Evolutionary conservation across 768 basidiomycete species (phyloP).

Genomic region (Suillus fuscotomentosus): DNA sequence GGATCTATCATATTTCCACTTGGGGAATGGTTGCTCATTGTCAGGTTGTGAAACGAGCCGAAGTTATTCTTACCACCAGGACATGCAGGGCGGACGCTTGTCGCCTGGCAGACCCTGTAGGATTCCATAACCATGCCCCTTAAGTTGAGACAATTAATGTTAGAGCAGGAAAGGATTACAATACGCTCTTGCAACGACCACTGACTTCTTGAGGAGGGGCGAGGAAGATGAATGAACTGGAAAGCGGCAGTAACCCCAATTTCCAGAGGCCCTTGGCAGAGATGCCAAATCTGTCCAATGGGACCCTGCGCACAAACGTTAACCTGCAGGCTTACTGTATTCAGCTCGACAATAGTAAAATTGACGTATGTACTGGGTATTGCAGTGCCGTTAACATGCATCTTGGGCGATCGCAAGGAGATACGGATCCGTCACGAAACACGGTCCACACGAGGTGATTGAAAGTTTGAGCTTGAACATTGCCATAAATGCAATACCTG

Average conservation of each 20-base stretch:
- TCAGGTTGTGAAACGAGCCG: background rate
- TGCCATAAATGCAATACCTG: background rate
- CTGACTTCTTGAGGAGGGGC: background rate
- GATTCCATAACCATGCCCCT: background rate
- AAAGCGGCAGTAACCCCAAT: background rate
- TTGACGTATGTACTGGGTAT: background rate
- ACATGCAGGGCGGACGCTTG: background rate
- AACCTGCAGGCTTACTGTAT: background rate
- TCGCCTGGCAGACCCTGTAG: slow-evolving; percentile 4
- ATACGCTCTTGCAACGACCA: background rate
- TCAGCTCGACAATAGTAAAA: background rate
- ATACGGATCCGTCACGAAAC: background rate
- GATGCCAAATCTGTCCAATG: background rate
- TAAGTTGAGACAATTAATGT: background rate
- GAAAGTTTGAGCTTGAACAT: background rate
- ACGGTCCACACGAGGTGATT: background rate
- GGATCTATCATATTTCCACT: slow-evolving; percentile 1
- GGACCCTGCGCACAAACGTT: background rate
- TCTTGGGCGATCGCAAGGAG: background rate
- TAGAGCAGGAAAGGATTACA: background rate
- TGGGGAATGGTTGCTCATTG: background rate
- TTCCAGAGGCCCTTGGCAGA: background rate
- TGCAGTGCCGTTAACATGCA: background rate
- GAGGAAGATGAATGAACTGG: background rate
- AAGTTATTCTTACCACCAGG: background rate